Evolutionary conservation across 257 asterid species (phyloP).

Genomic region (Cruciata laevipes): DNA sequence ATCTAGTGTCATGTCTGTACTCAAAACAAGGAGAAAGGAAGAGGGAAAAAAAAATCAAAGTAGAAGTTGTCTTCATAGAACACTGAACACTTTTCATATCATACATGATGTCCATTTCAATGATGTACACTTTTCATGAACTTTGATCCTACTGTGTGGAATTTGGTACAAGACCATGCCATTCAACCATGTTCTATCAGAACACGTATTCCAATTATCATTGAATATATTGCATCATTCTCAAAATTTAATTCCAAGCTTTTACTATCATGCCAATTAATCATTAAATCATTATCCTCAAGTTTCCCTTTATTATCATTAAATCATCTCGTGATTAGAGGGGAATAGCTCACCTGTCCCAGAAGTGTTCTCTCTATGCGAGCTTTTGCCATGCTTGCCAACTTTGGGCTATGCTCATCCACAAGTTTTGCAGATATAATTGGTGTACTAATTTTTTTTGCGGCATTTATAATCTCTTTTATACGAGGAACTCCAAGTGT

Average conservation of each 20-base stretch:
- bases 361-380: conserved; percentile 76
- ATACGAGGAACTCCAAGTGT: conserved; percentile 98
- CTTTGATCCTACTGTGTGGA: neutral
- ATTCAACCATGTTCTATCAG: neutral
- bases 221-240: neutral
- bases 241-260: neutral
- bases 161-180: neutral
- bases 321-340: neutral
- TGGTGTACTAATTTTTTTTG: conserved; percentile 82
- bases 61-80: no score
- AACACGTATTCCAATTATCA: neutral
- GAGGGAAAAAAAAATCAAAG: no score
- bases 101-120: neutral
- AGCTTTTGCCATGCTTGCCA: conserved; percentile 64
- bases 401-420: conserved; percentile 31
- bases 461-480: conserved; percentile 78
- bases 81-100: neutral
- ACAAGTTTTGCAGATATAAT: conserved; percentile 61
- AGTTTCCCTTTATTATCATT: neutral
- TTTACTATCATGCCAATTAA: no score
- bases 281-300: conserved; percentile 3
- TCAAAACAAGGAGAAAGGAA: no score
- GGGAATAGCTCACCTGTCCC: conserved; percentile 54
- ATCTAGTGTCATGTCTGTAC: no score
- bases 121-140: no score